Conservation (phyloP, 768 basidiomycete species). For the Dentipellis sp. region DNA sequence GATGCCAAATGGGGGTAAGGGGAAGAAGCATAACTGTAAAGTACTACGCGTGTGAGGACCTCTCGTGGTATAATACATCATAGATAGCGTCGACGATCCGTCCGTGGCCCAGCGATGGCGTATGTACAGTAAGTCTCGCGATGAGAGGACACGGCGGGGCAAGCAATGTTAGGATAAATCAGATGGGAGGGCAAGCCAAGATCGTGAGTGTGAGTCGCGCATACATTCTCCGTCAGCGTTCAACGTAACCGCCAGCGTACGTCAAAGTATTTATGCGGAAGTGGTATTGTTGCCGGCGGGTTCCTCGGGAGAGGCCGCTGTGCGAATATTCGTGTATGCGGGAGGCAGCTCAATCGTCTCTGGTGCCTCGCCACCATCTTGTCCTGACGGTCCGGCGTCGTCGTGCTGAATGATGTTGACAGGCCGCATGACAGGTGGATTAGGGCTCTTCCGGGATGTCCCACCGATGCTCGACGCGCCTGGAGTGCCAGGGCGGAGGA, state of each 20-base stretch:
- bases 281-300: no score
- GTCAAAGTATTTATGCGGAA: no score
- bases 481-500: constrained; percentile 12
- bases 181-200: not conserved
- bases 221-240: no score
- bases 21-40: no score
- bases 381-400: constrained; percentile 55
- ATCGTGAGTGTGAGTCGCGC: no score
- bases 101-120: not conserved
- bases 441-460: constrained; percentile 36
- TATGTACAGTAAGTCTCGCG: not conserved
- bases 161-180: not conserved
- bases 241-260: no score
- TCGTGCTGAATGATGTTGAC: constrained; percentile 83
- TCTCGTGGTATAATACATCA: not conserved
- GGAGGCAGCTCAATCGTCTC: constrained; percentile 82
- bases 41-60: no score
- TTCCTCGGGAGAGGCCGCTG: not conserved
- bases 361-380: constrained; percentile 31
- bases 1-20: not conserved
- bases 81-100: not conserved
- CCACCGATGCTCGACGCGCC: constrained; percentile 20
- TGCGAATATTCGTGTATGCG: constrained; percentile 60
- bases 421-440: constrained; percentile 45
- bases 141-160: not conserved